These are phyloP conservation scores for Tephrocybe sp. DNA, from an alignment of 768 basidiomycete genomes.

Conservation along the genomic window DNA sequence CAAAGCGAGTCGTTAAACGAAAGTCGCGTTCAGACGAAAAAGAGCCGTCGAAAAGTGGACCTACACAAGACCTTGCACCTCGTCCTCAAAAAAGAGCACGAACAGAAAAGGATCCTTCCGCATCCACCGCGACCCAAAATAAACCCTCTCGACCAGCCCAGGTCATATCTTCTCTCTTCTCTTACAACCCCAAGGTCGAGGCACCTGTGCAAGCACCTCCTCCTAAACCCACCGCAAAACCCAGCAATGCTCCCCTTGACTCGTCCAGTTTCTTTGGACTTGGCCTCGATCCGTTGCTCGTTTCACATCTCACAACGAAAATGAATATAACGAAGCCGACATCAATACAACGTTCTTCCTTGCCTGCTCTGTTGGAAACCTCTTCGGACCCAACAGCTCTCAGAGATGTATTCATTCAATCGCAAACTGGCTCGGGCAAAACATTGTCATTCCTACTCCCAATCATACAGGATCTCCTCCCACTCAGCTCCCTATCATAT, in stretches of 20 bases:
- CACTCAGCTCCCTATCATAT: constrained; percentile 84
- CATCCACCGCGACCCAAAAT: constrained; percentile 20
- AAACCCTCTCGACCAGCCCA: constrained; percentile 43
- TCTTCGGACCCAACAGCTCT: constrained; percentile 34
- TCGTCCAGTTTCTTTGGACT: constrained; percentile 80
- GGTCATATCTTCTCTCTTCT: constrained; percentile 88
- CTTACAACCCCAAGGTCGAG: constrained; percentile 76
- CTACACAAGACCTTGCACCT: constrained; percentile 22
- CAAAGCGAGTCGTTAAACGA: constrained; percentile 68
- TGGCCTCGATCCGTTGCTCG: constrained; percentile 80
- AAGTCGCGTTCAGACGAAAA: constrained; percentile 44
- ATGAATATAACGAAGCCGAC: constrained; percentile 87
- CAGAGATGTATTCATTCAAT: constrained; percentile 90
- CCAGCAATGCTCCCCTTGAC: constrained; percentile 86
- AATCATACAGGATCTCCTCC: constrained; percentile 92
- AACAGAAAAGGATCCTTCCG: constrained; percentile 20
- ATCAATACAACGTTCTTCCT: constrained; percentile 82
- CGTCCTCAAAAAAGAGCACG: constrained; percentile 49
- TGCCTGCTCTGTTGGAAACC: constrained; percentile 49
- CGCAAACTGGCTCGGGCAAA: constrained; percentile 97
- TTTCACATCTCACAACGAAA: constrained; percentile 74
- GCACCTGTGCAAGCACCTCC: constrained; percentile 28
- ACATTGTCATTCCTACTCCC: constrained; percentile 92
- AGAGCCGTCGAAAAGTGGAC: constrained; percentile 10
- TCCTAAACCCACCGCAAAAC: constrained; percentile 34